phyloP scores from a whole-genome alignment of 257 asterid genomes.

The Linderniella brevidens region DNA sequence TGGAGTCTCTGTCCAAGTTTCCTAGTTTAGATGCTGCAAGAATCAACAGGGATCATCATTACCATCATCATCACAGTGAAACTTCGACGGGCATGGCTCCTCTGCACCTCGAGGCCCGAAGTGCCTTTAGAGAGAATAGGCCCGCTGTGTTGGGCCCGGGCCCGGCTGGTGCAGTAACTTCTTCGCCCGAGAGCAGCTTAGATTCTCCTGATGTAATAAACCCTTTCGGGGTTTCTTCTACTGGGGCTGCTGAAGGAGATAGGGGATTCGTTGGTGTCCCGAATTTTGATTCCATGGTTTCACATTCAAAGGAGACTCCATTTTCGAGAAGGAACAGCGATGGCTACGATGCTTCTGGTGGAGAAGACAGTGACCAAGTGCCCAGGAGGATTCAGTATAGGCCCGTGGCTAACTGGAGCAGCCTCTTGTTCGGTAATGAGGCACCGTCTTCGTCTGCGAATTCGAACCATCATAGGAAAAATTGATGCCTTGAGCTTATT shows the following conservation, averaged over 20 bases:
- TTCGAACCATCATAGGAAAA: constrained; percentile 26
- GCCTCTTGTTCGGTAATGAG: constrained; percentile 48
- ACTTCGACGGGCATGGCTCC: constrained; percentile 26
- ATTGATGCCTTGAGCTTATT: too few species aligned
- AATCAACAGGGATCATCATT: constrained; percentile 19
- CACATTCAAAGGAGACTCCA: constrained; percentile 29
- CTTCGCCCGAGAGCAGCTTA: constrained; percentile 83
- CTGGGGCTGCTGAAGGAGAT: constrained; percentile 38
- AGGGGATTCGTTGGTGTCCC: constrained; percentile 36
- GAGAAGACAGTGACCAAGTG: constrained; percentile 86
- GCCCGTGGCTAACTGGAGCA: constrained; percentile 49
- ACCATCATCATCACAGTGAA: too few species aligned
- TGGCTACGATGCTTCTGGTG: constrained; percentile 97
- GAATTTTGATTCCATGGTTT: constrained; percentile 12
- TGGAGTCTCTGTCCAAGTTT: constrained; percentile 18
- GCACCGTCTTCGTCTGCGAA: constrained; percentile 36
- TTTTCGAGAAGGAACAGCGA: constrained; percentile 82
- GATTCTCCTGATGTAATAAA: constrained; percentile 74
- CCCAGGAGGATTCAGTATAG: constrained; percentile 41
- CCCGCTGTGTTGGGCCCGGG: constrained; percentile 14
- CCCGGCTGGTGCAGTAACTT: constrained; percentile 32
- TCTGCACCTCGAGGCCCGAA: constrained; percentile 61
- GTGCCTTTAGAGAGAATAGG: constrained; percentile 25
- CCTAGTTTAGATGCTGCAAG: constrained; percentile 18
- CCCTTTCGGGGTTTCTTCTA: constrained; percentile 48